Evolutionary conservation across 73 alveolate genomes (phyloP).

Genomic region (Paramecium biaurelia): DNA sequence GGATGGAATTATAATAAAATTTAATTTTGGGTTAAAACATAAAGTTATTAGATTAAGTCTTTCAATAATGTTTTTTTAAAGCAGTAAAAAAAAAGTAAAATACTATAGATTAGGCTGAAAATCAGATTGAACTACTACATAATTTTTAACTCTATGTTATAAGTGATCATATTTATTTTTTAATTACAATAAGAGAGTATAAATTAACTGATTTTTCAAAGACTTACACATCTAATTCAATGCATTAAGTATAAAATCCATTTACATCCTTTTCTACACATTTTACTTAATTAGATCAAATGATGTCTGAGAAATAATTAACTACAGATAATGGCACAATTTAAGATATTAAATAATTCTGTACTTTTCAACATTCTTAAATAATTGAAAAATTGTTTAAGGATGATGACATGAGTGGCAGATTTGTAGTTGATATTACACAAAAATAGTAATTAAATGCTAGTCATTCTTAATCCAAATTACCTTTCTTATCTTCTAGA

Average conservation of each 20-base stretch:
- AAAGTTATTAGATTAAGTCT: not conserved
- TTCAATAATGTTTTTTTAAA: not conserved
- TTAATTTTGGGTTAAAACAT: not conserved
- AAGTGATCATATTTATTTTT: not conserved
- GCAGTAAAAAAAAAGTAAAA: not conserved
- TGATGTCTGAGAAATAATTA: not conserved
- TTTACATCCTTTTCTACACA: not conserved
- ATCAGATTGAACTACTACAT: not conserved
- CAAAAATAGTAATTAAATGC: not conserved
- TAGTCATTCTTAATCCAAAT: not conserved
- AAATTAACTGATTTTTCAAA: not conserved
- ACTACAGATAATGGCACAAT: not conserved
- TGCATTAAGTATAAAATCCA: not conserved
- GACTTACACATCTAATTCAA: not conserved
- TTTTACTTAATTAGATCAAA: not conserved
- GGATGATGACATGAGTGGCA: slow-evolving; percentile 1
- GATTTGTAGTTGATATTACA: not conserved
- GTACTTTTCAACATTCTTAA: not conserved
- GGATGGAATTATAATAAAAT: not conserved
- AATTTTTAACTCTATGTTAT: not conserved
- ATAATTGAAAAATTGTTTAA: not conserved
- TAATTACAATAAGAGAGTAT: not conserved
- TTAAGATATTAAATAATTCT: not conserved
- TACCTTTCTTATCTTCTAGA: not conserved
- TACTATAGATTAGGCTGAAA: not conserved